phyloP scores from a whole-genome alignment of 331 rosid genomes.

The Arachis monticola region DNA sequence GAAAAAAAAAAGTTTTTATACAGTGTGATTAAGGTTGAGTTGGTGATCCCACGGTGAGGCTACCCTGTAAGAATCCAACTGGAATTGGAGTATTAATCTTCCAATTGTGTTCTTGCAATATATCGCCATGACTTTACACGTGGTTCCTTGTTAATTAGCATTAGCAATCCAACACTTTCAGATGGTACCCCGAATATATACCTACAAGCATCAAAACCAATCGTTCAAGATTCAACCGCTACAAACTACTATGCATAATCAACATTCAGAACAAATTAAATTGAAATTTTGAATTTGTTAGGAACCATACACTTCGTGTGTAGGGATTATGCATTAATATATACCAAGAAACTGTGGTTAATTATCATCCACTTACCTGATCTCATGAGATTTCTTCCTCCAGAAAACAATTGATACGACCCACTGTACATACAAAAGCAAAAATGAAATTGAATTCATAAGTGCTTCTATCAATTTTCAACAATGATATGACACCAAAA shows the following conservation, averaged over 20 bases:
- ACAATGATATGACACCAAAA: background rate
- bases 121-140: slow-evolving; percentile 74
- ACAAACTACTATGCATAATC: slow-evolving; percentile 15
- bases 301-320: slow-evolving; percentile 5
- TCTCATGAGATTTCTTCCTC: slow-evolving; percentile 69
- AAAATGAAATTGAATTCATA: slow-evolving; percentile 21
- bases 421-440: slow-evolving; percentile 66
- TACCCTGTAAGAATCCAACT: slow-evolving; percentile 33
- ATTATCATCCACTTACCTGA: slow-evolving; percentile 74
- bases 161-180: slow-evolving; percentile 66
- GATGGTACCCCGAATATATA: slow-evolving; percentile 71
- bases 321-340: slow-evolving; percentile 19
- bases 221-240: slow-evolving; percentile 11
- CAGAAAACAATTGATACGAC: slow-evolving; percentile 70
- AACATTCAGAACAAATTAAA: background rate
- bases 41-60: slow-evolving; percentile 40
- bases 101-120: slow-evolving; percentile 67
- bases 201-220: slow-evolving; percentile 55
- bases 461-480: slow-evolving; percentile 18
- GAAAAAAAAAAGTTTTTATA: slow-evolving; percentile 28
- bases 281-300: background rate
- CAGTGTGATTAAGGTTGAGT: slow-evolving; percentile 39
- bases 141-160: slow-evolving; percentile 73
- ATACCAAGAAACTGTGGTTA: background rate
- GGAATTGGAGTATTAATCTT: slow-evolving; percentile 38